Evolutionary conservation across 139 green algal species (phyloP), one percentile per base, ranked within the genome.

Genomic region (Micractinium conductrix): DNA sequence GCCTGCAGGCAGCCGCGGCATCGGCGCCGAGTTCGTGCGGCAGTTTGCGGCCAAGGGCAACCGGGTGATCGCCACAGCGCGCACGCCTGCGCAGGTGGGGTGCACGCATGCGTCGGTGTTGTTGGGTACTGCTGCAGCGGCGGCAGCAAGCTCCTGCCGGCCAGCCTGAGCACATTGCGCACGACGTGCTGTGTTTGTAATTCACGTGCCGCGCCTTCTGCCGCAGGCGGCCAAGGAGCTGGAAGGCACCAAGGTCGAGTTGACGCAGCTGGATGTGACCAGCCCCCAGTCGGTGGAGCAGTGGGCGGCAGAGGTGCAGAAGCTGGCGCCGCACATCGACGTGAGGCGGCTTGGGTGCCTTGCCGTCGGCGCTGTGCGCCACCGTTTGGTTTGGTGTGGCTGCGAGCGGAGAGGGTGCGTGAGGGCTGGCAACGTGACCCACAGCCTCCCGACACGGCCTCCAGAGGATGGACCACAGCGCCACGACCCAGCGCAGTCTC

Each of bases 21-120:
- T 82, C 33, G 76, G 76, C 38, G 76, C 62, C n/a, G 65, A 75
- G 72, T 87, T 87, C 63, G 74, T 83, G 33, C 58, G 79, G 21
- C 86, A 89, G 80, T 48, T 87, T 24, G 38, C 35, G 12, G 65
- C 42, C 16, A 87, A 86, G 24, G 86, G 86, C 43, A 89, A 89
- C 67, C 48, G 45, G 16, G 74, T 89, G 7, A 80, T 89, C 40
- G 86, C 86, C 24, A 7, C 8, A 21, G 53, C 10, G 28, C 10
- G 53, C 9, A 30, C 3, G 60, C 17, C 5, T 33, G 55, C 55
- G 5, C 17, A 33, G 16, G 55, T 21, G 17, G 17, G 55, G 55
- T 8, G 55, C 55, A 65, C 30, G 55, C 55, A 65, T 21, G 17
- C 10, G 10, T 58, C 12, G 48, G 48, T 22, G 48, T 58, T 58